Evolutionary conservation across 352 stramenopile species (phyloP).

Genomic region (Paralagenidium karlingii): DNA sequence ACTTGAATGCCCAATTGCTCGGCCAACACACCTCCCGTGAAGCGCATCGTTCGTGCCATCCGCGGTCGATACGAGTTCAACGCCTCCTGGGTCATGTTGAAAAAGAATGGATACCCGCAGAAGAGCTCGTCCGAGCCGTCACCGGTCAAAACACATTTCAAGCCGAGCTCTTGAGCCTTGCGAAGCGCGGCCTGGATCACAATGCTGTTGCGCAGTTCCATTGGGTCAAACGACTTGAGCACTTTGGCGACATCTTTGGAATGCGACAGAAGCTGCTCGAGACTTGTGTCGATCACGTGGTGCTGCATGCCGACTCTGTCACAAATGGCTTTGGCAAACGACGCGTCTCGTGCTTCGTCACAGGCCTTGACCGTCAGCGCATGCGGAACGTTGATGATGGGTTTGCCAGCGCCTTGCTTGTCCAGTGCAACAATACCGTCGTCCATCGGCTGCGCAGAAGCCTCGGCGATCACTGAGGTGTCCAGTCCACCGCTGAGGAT

Average conservation of each 20-base stretch:
- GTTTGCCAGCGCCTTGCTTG: constrained; percentile 13
- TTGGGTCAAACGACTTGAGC: constrained; percentile 66
- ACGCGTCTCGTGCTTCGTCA: constrained; percentile 18
- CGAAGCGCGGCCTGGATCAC: constrained; percentile 70
- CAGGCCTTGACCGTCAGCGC: constrained; percentile 45
- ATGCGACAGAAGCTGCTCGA: constrained; percentile 39
- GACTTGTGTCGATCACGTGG: constrained; percentile 32
- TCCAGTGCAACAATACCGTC: constrained; percentile 16
- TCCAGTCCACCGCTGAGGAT: constrained; percentile 56
- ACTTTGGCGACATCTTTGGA: constrained; percentile 23
- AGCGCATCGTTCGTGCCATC: constrained; percentile 74
- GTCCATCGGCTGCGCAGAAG: constrained; percentile 16
- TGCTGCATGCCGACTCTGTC: constrained; percentile 30
- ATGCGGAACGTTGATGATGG: constrained; percentile 35
- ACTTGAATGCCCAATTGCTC: constrained; percentile 45
- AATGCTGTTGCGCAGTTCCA: constrained; percentile 79
- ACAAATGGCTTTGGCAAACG: constrained; percentile 30
- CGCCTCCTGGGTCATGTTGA: constrained; percentile 32
- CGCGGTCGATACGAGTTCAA: constrained; percentile 56
- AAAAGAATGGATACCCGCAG: constrained; percentile 81
- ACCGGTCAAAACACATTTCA: constrained; percentile 59
- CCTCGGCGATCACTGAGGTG: constrained; percentile 57
- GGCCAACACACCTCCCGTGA: constrained; percentile 62
- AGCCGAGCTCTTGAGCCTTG: constrained; percentile 29
- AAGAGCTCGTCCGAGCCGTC: constrained; percentile 84